phyloP scores from a whole-genome alignment of 169 alveolate genomes.

The Plasmodium fragile region DNA sequence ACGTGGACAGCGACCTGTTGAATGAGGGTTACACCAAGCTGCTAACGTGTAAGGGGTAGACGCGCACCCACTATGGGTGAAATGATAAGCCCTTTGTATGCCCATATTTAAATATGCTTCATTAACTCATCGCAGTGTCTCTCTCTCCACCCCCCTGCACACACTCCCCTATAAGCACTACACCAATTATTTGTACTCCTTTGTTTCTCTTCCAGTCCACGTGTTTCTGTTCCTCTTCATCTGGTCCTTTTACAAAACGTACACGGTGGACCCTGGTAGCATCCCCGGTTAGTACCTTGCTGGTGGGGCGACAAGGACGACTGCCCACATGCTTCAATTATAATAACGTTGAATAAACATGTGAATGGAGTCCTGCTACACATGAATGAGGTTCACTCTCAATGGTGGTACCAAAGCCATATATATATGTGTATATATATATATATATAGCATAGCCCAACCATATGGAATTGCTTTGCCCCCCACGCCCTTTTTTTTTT shows the following conservation, averaged over 20 bases:
- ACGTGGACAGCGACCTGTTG: constrained; percentile 23
- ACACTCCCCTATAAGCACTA: neutral
- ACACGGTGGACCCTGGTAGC: constrained; percentile 30
- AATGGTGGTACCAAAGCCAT: neutral
- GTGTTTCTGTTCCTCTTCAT: constrained; percentile 7
- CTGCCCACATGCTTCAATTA: neutral
- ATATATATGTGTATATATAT: too few species aligned
- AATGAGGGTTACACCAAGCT: constrained; percentile 51
- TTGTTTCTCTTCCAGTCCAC: constrained; percentile 9
- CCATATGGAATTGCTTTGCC: neutral
- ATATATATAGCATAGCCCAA: neutral
- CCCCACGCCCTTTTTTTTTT: neutral
- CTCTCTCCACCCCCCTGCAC: too few species aligned
- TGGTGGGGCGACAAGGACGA: neutral
- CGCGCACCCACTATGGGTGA: neutral
- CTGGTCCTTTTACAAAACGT: constrained; percentile 69
- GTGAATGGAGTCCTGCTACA: neutral
- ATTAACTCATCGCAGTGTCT: neutral
- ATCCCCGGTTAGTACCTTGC: constrained; percentile 11
- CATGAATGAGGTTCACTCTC: neutral
- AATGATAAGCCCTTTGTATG: neutral
- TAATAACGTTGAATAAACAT: neutral
- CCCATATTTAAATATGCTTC: neutral
- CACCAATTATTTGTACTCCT: neutral
- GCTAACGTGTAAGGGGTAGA: constrained; percentile 21